Conservation (phyloP, 495 filamentous ascomycete genomes). For the Lophium mytilinum region DNA sequence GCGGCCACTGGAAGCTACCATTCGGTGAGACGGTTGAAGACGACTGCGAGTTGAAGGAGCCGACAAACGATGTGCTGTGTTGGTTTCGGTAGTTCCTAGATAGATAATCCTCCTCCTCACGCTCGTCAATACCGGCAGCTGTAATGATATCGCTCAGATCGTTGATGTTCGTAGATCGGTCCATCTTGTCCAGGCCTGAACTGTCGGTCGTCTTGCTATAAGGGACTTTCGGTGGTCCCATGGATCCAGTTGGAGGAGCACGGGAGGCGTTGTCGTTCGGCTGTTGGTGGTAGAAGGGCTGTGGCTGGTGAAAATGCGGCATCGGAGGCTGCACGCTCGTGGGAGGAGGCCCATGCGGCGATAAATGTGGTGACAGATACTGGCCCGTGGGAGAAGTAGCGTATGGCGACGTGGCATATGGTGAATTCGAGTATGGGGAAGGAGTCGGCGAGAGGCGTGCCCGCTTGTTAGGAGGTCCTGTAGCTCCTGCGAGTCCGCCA, state of each 20-base stretch:
- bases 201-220: constrained; percentile 30
- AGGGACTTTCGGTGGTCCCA: constrained; percentile 77
- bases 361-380: not conserved
- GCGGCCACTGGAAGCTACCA: constrained; percentile 43
- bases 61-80: constrained; percentile 21
- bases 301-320: constrained; percentile 28
- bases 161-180: constrained; percentile 48
- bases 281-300: constrained; percentile 18
- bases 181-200: constrained; percentile 43
- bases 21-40: constrained; percentile 31
- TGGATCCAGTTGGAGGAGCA: constrained; percentile 45
- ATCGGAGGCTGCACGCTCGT: constrained; percentile 25
- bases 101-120: constrained; percentile 70
- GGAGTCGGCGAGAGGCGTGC: constrained; percentile 62
- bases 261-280: constrained; percentile 30
- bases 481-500: constrained; percentile 1
- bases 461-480: constrained; percentile 55
- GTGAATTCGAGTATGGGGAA: constrained; percentile 39
- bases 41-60: constrained; percentile 40
- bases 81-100: constrained; percentile 46
- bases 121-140: constrained; percentile 72
- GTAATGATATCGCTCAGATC: constrained; percentile 70
- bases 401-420: constrained; percentile 41
- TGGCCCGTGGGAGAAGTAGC: constrained; percentile 23
- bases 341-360: not conserved